Evolutionary conservation across 176 grass and related monocot species (phyloP).

Genomic region (Dactylis glomerata): DNA sequence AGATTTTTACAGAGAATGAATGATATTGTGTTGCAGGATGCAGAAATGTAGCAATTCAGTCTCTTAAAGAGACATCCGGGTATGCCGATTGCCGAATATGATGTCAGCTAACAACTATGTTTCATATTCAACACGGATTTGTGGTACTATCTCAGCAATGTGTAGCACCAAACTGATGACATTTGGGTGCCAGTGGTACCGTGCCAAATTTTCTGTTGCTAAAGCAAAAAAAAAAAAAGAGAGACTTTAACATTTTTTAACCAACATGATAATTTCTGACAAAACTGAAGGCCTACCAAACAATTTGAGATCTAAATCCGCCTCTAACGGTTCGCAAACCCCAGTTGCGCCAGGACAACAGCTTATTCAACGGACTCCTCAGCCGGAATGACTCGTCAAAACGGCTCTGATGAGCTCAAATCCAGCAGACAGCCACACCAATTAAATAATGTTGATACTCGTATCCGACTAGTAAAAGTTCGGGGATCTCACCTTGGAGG

Average conservation of each 20-base stretch:
- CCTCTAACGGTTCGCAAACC: neutral
- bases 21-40: too few relatives aligned
- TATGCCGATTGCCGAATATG: too few relatives aligned
- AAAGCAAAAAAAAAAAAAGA: too few relatives aligned
- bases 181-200: neutral
- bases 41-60: too few relatives aligned
- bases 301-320: neutral
- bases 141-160: neutral
- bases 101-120: neutral
- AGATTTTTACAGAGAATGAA: too few relatives aligned
- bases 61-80: too few relatives aligned
- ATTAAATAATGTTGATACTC: neutral
- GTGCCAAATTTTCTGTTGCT: neutral
- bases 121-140: neutral
- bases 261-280: neutral
- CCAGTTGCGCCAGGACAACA: neutral
- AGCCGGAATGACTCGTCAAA: neutral
- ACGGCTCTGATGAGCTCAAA: neutral
- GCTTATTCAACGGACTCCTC: neutral
- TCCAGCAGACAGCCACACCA: neutral
- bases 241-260: neutral
- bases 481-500: slow-evolving; percentile 58
- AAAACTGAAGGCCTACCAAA: neutral
- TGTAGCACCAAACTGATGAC: neutral
- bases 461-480: neutral